phyloP scores from a whole-genome alignment of 176 grass and related monocot genomes.

The Zea mays region Zm-B73-REFERENCE-NAM-5.0 NC_050098.1:154277501-154278000 shows the following conservation, averaged over 20 bases:
- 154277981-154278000: not conserved
- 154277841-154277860: not conserved
- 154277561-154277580: not conserved
- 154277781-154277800: not conserved
- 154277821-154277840: not conserved
- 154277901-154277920: not conserved
- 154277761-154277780: conserved; percentile 3
- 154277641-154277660: not conserved
- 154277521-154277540: not conserved
- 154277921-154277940: not conserved
- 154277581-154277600: not conserved
- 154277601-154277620: not conserved
- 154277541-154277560: not conserved
- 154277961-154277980: conserved; percentile 24
- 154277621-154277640: not conserved
- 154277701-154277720: not conserved
- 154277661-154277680: not conserved
- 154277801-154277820: not conserved
- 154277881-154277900: conserved; percentile 14
- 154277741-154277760: not conserved
- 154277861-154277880: not conserved
- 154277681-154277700: not conserved
- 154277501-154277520: not conserved
- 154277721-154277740: not conserved
- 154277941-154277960: not conserved